Evolutionary conservation across 768 basidiomycete genomes (phyloP), one percentile per base, ranked within the genome.

Genomic region (Myochromella boudieri): DNA sequence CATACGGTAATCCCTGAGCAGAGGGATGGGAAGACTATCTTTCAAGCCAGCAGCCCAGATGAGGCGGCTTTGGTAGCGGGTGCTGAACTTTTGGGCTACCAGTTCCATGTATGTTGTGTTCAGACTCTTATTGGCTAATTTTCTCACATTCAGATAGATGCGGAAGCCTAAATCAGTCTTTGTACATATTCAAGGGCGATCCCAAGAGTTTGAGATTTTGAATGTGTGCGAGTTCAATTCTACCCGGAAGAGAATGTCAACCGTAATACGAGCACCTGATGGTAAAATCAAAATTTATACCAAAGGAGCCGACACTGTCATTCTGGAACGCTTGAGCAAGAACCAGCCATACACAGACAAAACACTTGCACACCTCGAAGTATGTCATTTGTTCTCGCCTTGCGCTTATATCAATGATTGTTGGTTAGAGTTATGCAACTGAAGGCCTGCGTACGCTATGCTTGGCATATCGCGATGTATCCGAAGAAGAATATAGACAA

Each of bases 161-260:
- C 87, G 97, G 31, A 99, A 99, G 66, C 97, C 97, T 4, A 93
- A 87, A 61, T 97, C 95, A 0, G 91, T 95, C 6, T 97, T 91
- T 61, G 82, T 98, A 43, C 85, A 88, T 31, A 74, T 95, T 46
- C 72, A 78, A 40, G 93, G 91, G 15, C 66, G 72, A 44, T 68
- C 75, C 0, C 77, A 81, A 46, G 93, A 98, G 62, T 98, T 84
- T 62, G 83, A 97, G 60, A 81, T 98, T 46, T 68, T 99, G 49
- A 98, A 98, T 60, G 87, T 99, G 34, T 97, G 95, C 78, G 97
- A 98, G 69, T 99, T 99, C 77, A 98, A 98, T 63, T 97, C 93
- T 18, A 91, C 93, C 3, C 81, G 97, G 41, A 98, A 99, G 61
- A 81, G 97, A 48, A 98, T 99, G 97, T 98, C 97, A 21, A 95